Evolutionary conservation across 2,329 filamentous ascomycete species (phyloP).

Genomic region (Neonectria neomacrospora): DNA sequence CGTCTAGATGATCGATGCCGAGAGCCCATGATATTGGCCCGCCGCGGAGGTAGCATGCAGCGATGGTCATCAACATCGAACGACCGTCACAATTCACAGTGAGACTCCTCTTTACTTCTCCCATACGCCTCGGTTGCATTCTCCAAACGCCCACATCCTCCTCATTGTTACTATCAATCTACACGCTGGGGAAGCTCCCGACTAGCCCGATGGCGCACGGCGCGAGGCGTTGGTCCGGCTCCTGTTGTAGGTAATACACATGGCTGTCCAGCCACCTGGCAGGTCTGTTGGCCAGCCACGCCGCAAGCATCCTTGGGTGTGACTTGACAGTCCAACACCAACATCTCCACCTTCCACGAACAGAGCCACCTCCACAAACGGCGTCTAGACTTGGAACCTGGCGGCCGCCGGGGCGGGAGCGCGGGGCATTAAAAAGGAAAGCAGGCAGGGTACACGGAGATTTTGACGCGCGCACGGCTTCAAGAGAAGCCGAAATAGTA

Average conservation of each 20-base stretch:
- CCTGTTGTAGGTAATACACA: slow-evolving; percentile 14
- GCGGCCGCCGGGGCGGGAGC: neutral
- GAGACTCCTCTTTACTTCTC: neutral
- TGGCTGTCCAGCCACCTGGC: slow-evolving; percentile 2
- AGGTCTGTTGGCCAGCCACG: slow-evolving; percentile 3
- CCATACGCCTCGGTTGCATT: neutral
- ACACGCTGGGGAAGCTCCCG: slow-evolving; percentile 8
- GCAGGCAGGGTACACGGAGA: neutral
- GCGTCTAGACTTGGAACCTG: neutral
- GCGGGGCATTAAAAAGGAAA: neutral
- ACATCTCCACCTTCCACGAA: neutral
- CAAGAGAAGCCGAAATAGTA: slow-evolving; percentile 2
- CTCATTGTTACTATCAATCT: neutral
- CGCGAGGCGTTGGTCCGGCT: neutral
- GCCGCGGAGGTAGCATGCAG: neutral
- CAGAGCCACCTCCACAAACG: neutral
- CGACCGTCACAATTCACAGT: neutral
- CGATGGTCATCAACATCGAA: slow-evolving; percentile 10
- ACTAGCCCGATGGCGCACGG: slow-evolving; percentile 8
- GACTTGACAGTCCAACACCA: slow-evolving; percentile 1
- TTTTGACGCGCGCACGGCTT: slow-evolving; percentile 5
- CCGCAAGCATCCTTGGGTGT: neutral
- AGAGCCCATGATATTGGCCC: neutral
- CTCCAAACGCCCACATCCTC: neutral
- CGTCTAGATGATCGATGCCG: neutral